Evolutionary conservation across 345 rosid species (phyloP).

Genomic region (Lumnitzera racemosa): DNA sequence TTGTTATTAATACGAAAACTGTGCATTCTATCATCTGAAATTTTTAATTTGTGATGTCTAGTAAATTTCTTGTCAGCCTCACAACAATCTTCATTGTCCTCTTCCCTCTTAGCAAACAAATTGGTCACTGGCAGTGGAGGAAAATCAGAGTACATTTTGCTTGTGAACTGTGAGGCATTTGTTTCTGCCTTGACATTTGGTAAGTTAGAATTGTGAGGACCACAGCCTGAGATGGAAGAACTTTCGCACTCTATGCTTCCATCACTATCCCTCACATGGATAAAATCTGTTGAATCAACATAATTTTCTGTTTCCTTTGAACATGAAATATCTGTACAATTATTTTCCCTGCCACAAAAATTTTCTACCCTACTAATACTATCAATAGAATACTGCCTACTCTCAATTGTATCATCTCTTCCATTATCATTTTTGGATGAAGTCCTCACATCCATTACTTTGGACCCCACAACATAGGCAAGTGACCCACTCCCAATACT

Average conservation of each 20-base stretch:
- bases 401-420: slow-evolving; percentile 36
- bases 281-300: slow-evolving; percentile 52
- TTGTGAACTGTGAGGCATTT: slow-evolving; percentile 29
- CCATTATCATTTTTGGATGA: slow-evolving; percentile 54
- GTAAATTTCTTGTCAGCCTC: slow-evolving; percentile 31
- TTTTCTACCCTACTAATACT: slow-evolving; percentile 33
- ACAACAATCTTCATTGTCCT: slow-evolving; percentile 34
- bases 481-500: slow-evolving; percentile 89
- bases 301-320: slow-evolving; percentile 45
- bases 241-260: slow-evolving; percentile 45
- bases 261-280: slow-evolving; percentile 43
- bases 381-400: slow-evolving; percentile 30
- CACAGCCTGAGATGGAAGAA: slow-evolving; percentile 37
- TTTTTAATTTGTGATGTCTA: slow-evolving; percentile 26
- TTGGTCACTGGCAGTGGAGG: slow-evolving; percentile 66
- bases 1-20: slow-evolving; percentile 70
- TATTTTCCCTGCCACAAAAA: slow-evolving; percentile 35
- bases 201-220: slow-evolving; percentile 27
- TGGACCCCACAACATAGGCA: slow-evolving; percentile 87
- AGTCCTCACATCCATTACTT: slow-evolving; percentile 89
- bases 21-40: slow-evolving; percentile 58
- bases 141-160: slow-evolving; percentile 46
- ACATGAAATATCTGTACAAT: slow-evolving; percentile 43
- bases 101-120: slow-evolving; percentile 61
- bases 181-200: slow-evolving; percentile 26